A percentile compares a stretch with the other conserved stretches of the same genome.
These are phyloP conservation scores for Geranium rotundifolium DNA, from an alignment of 345 rosid genomes.

Conservation along the genomic window DNA sequence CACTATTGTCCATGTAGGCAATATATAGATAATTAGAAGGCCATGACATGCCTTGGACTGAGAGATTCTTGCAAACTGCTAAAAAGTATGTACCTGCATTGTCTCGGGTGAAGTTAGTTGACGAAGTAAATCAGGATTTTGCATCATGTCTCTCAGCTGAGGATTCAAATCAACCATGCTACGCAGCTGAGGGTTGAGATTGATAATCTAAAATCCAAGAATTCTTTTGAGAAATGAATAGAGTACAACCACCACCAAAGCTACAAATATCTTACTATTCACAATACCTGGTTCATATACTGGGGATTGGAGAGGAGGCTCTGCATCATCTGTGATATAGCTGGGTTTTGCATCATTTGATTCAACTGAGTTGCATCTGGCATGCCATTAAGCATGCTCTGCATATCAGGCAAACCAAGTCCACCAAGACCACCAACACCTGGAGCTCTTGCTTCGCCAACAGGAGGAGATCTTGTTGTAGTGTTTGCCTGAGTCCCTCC, in stretches of 20 bases:
- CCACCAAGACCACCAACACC: constrained; percentile 56
- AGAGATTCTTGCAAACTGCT: too few species aligned
- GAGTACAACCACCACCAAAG: background rate
- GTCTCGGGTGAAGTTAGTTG: constrained; percentile 70
- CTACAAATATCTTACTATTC: background rate
- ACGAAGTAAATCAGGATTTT: constrained; percentile 70
- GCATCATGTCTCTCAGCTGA: constrained; percentile 81
- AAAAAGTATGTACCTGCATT: constrained; percentile 38
- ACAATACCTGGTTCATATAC: constrained; percentile 66
- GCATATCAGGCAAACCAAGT: constrained; percentile 50
- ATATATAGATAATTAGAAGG: background rate
- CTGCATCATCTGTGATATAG: constrained; percentile 78
- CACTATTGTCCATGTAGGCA: background rate
- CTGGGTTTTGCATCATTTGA: constrained; percentile 77
- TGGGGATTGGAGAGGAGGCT: constrained; percentile 65
- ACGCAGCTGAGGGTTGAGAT: constrained; percentile 46
- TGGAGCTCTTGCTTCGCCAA: constrained; percentile 45
- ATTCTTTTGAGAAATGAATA: background rate
- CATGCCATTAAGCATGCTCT: constrained; percentile 34
- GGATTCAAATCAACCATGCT: constrained; percentile 53
- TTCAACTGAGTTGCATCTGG: constrained; percentile 53
- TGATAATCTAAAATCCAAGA: constrained; percentile 30
- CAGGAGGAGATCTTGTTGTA: constrained; percentile 37
- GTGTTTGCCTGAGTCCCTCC: constrained; percentile 42
- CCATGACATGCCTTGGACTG: too few species aligned